Conservation (phyloP, 257 asterid species). For the Primulina eburnea region DNA sequence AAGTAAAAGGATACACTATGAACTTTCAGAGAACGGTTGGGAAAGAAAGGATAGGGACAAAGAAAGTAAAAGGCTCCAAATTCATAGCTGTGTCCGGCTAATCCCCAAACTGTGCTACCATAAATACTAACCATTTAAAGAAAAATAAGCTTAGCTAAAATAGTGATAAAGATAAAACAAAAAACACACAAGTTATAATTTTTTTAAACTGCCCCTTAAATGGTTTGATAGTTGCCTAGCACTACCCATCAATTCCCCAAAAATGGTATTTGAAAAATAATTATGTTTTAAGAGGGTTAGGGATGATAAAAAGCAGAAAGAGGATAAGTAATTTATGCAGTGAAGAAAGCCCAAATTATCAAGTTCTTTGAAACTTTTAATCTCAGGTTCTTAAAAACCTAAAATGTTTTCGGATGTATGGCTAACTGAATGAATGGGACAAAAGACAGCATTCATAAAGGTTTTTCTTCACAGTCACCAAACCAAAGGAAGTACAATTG, state of each 20-base stretch:
- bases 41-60: conserved; percentile 8
- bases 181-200: too few species aligned
- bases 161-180: not conserved
- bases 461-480: not conserved
- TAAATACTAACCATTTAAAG: not conserved
- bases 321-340: not conserved
- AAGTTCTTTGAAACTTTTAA: not conserved
- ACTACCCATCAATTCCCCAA: not conserved
- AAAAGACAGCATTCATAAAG: not conserved
- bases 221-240: not conserved
- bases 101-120: not conserved
- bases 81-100: not conserved
- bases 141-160: not conserved
- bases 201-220: not conserved
- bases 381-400: too few species aligned
- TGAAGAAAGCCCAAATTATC: not conserved
- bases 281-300: not conserved
- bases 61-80: not conserved
- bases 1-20: not conserved
- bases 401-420: not conserved
- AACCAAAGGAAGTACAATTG: not conserved
- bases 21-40: not conserved
- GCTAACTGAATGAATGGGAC: not conserved
- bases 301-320: not conserved
- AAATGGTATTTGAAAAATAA: not conserved